Conservation (phyloP, 805 yeast genomes). For the Debaryomyces maramus region DNA sequence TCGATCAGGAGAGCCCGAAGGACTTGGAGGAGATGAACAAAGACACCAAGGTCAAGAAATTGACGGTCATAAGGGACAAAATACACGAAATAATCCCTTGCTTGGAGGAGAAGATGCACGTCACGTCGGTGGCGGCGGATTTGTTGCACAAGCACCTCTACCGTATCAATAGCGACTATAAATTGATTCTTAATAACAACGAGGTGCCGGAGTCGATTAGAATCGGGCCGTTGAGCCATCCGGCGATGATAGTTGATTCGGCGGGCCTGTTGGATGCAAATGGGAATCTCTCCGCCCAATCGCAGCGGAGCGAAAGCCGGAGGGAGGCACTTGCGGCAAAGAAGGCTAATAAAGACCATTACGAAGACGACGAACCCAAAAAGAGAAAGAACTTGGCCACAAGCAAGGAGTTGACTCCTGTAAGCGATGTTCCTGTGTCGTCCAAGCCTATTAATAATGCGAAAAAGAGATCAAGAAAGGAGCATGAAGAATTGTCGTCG, state of each 20-base stretch:
- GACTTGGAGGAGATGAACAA: conserved; percentile 30
- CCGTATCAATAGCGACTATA: conserved; percentile 79
- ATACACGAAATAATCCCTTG: conserved; percentile 81
- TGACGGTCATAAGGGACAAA: conserved; percentile 43
- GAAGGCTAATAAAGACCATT: conserved; percentile 53
- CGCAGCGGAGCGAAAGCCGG: conserved; percentile 78
- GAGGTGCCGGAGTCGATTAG: conserved; percentile 83
- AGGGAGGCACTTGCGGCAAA: conserved; percentile 92
- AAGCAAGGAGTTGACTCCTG: conserved; percentile 15
- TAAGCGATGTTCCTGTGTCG: conserved; percentile 1
- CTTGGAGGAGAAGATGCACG: conserved; percentile 95
- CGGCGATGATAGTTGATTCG: conserved; percentile 75
- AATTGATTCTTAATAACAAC: conserved; percentile 61
- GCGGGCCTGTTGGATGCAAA: conserved; percentile 43
- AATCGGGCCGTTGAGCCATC: conserved; percentile 80
- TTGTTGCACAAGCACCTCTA: conserved; percentile 64
- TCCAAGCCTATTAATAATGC: conserved; percentile 8
- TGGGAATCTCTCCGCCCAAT: conserved; percentile 58
- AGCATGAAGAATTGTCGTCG: conserved; percentile 16
- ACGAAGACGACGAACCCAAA: conserved; percentile 21
- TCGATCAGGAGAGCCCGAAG: neutral
- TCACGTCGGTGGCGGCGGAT: conserved; percentile 87
- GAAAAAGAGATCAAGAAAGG: conserved; percentile 21
- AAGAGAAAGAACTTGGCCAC: conserved; percentile 10
- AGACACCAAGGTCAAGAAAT: conserved; percentile 16